These are phyloP conservation scores for Panus rudis DNA, from an alignment of 768 basidiomycete species.

Conservation along the genomic window DNA sequence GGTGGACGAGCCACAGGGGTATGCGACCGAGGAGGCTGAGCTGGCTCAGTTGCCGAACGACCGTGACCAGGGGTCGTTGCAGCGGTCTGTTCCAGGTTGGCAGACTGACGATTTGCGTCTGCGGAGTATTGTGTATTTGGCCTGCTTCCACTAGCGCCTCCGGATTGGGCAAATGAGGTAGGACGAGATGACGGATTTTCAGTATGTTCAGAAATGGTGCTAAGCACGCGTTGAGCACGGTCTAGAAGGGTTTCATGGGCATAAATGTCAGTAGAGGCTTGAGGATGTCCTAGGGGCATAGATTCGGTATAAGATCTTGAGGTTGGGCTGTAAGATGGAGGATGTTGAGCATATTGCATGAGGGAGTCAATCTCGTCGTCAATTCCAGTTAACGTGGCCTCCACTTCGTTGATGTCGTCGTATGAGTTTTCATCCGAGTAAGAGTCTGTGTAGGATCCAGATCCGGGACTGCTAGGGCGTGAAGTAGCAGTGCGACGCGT, in stretches of 20 bases:
- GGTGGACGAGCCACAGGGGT: conserved; percentile 36
- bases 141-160: conserved; percentile 25
- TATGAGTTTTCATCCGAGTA: conserved; percentile 52
- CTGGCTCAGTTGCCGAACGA: conserved; percentile 56
- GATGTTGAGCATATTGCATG: conserved; percentile 26
- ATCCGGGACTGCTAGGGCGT: conserved; percentile 44
- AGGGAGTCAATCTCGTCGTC: conserved; percentile 62
- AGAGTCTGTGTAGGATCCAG: conserved; percentile 49
- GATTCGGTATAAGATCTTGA: too few species aligned
- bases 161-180: conserved; percentile 28
- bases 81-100: conserved; percentile 30
- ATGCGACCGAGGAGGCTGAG: conserved; percentile 35
- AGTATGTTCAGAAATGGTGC: conserved; percentile 73
- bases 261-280: too few species aligned
- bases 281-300: too few species aligned
- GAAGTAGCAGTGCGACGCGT: conserved; percentile 49
- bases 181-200: conserved; percentile 63
- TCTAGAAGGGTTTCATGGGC: conserved; percentile 33
- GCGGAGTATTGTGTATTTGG: conserved; percentile 34
- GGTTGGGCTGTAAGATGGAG: conserved; percentile 29
- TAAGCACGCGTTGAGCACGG: conserved; percentile 46
- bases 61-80: too few species aligned
- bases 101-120: conserved; percentile 42
- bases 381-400: conserved; percentile 56
- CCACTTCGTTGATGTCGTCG: conserved; percentile 48